Evolutionary conservation across 169 alveolate genomes (phyloP), one percentile per base, ranked within the genome.

Genomic region (Eimeria nieschulzi): DNA sequence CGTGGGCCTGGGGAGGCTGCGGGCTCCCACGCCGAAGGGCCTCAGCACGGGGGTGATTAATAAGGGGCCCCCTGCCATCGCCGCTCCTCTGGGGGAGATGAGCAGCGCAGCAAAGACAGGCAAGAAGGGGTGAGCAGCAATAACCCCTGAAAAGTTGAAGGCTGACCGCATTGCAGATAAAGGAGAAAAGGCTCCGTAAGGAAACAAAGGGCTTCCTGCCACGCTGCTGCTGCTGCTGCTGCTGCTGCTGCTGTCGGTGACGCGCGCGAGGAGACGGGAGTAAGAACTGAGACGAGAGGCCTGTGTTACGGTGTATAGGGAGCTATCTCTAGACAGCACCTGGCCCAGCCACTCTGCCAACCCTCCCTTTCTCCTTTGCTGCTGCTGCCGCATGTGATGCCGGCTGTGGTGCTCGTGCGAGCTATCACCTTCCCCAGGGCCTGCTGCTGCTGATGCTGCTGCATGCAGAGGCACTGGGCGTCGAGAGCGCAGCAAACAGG

Each of bases 41-140:
- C 92, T 59, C 17, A 87, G 87, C 55, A 87, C 73, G 25, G 70
- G 76, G 9, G 87, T 63, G 46, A 87, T 33, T 15, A 56, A 19
- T 15, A 86, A 56, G 21, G 87, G 73, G n/a, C 84, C 72, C 86
- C 83, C 54, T 55, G 25, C 0, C 54, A 15, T 7, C n/a, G 39
- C 70, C 33, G 83, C 59, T 9, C 46, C 75, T 68, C 76, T 19
- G 13, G 26, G 59, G 72, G 86, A 17, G 71, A 59, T 5, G 86
- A 87, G 79, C 55, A 59, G 68, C 51, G 85, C 92, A 12, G 92
- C 85, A n/a, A 87, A 87, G 10, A 87, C 54, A 26, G 92, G 92
- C 59, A 87, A 66, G 68, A 61, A 87, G 6, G 92, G 92, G 54
- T 87, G 92, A 7, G 63, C 92, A 51, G 86, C 68, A n/a, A 87